Percentiles rank a stretch among this genome's conserved stretches.
Conservation (phyloP, 345 rosid species). For the Euclidium syriacum region DNA sequence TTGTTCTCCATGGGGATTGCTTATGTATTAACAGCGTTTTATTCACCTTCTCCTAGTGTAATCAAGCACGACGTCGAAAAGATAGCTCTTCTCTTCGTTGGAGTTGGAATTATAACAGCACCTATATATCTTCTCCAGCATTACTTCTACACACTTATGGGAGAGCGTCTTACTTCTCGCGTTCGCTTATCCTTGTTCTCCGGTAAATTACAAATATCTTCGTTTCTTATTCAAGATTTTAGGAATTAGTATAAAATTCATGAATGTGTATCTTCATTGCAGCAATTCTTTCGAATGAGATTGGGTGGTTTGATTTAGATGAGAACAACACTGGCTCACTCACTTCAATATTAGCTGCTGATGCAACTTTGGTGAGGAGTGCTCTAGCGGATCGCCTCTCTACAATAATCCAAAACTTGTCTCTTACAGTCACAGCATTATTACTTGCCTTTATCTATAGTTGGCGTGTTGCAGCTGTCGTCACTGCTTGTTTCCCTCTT, state of each 20-base stretch:
- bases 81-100: constrained; percentile 46
- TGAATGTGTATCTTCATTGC: constrained; percentile 23
- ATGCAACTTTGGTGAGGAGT: constrained; percentile 71
- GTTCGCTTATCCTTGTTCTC: constrained; percentile 68
- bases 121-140: constrained; percentile 71
- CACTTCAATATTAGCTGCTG: constrained; percentile 67
- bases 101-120: constrained; percentile 41
- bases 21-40: constrained; percentile 59
- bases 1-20: constrained; percentile 68
- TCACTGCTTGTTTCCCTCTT: constrained; percentile 69
- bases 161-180: constrained; percentile 70
- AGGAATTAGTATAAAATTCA: too few species aligned
- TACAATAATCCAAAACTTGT: constrained; percentile 66
- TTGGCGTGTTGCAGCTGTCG: constrained; percentile 82
- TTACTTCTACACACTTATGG: constrained; percentile 77
- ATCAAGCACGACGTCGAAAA: constrained; percentile 45
- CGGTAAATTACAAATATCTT: constrained; percentile 59
- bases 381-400: constrained; percentile 82
- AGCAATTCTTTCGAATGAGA: constrained; percentile 78
- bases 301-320: constrained; percentile 86
- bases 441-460: constrained; percentile 54
- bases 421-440: constrained; percentile 73
- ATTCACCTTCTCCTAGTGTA: constrained; percentile 37
- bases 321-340: constrained; percentile 68
- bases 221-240: too few species aligned